A percentile compares a stretch with the other conserved stretches of the same genome.
Conservation (phyloP, 805 yeast genomes). For the Wickerhamomyces rabaulensis region DNA sequence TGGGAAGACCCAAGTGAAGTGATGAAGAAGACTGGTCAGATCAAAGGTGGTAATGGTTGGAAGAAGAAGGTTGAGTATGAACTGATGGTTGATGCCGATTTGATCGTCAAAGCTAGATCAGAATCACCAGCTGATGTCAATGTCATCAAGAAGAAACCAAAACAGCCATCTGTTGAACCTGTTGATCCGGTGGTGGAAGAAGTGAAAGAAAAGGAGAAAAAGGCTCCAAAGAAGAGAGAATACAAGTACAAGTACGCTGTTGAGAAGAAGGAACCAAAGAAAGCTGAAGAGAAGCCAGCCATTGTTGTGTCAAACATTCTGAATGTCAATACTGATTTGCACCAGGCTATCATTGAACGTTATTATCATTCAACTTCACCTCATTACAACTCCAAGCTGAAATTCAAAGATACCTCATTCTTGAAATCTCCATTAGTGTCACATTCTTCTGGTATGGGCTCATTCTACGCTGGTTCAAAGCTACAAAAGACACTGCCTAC, state of each 20-base stretch:
- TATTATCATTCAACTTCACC: constrained; percentile 14
- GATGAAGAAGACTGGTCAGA: constrained; percentile 36
- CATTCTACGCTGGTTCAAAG: neutral
- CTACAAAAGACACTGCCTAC: neutral
- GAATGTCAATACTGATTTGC: constrained; percentile 1
- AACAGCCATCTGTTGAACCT: constrained; percentile 11
- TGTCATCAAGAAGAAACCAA: constrained; percentile 13
- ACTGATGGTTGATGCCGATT: constrained; percentile 53
- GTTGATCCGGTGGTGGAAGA: neutral
- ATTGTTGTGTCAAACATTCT: constrained; percentile 6
- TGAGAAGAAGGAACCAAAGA: constrained; percentile 8
- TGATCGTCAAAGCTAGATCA: constrained; percentile 43
- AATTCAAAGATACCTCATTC: constrained; percentile 11
- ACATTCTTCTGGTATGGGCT: neutral
- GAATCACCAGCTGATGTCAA: neutral
- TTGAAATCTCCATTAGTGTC: neutral
- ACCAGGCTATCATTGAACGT: constrained; percentile 12
- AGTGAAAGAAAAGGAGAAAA: constrained; percentile 1
- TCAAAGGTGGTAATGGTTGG: constrained; percentile 46
- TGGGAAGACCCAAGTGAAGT: constrained; percentile 83
- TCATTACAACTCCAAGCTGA: constrained; percentile 11
- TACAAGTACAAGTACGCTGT: constrained; percentile 1
- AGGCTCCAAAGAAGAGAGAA: neutral
- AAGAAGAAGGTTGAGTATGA: constrained; percentile 64
- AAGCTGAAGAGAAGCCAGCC: constrained; percentile 4